Evolutionary conservation across 805 yeast species (phyloP), one percentile per base, ranked within the genome.

Genomic region (Ogataea neopini): DNA sequence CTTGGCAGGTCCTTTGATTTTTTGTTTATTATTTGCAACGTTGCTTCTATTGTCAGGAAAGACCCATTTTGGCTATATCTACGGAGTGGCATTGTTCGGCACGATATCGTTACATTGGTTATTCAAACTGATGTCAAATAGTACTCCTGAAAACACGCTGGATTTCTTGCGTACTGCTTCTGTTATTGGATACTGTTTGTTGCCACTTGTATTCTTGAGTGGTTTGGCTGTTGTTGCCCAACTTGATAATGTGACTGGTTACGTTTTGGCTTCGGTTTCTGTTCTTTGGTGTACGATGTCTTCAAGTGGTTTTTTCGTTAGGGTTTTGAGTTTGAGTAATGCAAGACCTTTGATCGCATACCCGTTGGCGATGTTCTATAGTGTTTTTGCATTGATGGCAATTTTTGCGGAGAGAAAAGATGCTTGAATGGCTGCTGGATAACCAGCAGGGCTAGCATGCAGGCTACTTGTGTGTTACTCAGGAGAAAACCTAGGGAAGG

Each of bases 381-480:
- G 91, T 48, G 91, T 92, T 2, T 94, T 94, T 75, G 96, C 97
- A 26, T 75, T 94, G 56, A 90, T 94, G 96, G 95, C 97, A 1
- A 85, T 94, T 28, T 94, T 94, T 52, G 71, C 60, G 9, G 71
- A 67, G 49, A 66, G 63, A 44, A 60, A 61, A 29, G 51, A 52
- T n/a, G n/a, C n/a, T n/a, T n/a, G n/a, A n/a, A n/a, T n/a, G n/a
- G n/a, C n/a, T n/a, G n/a, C n/a, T n/a, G n/a, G n/a, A n/a, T n/a
- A n/a, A n/a, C n/a, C n/a, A n/a, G n/a, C n/a, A n/a, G n/a, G n/a
- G n/a, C n/a, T n/a, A n/a, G n/a, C n/a, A n/a, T n/a, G n/a, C n/a
- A n/a, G n/a, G n/a, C n/a, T n/a, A n/a, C n/a, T n/a, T n/a, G n/a
- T n/a, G n/a, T n/a, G n/a, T n/a, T n/a, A n/a, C n/a, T n/a, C n/a